These are phyloP conservation scores for Handroanthus guayacan DNA, from an alignment of 257 asterid genomes.

Conservation along the genomic window DNA sequence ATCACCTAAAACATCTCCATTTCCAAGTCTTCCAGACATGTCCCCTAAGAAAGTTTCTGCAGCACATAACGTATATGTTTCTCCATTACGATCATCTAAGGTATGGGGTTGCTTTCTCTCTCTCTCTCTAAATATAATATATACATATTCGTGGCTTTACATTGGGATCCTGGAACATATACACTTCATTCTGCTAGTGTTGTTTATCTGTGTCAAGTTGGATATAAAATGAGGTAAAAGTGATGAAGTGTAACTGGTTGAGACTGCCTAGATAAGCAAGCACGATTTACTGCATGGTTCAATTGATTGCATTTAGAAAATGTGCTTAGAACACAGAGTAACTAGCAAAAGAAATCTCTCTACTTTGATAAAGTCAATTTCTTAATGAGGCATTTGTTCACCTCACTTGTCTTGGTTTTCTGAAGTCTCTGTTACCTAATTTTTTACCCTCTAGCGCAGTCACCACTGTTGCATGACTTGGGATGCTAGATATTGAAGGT, in stretches of 20 bases:
- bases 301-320: background rate
- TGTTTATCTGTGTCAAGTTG: conserved; percentile 11
- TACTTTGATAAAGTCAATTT: background rate
- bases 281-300: conserved; percentile 5
- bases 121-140: background rate
- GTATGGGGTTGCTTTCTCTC: conserved; percentile 40
- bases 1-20: conserved; percentile 82
- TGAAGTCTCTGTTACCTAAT: background rate
- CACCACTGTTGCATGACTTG: conserved; percentile 8
- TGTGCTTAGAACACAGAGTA: background rate
- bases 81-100: conserved; percentile 93
- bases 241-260: background rate
- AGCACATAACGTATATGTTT: conserved; percentile 87
- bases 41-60: conserved; percentile 98
- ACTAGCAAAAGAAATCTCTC: background rate
- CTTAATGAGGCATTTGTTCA: background rate
- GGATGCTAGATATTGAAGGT: background rate
- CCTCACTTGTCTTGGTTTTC: conserved; percentile 1
- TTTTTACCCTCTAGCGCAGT: background rate
- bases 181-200: conserved; percentile 8
- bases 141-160: background rate
- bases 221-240: background rate
- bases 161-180: background rate
- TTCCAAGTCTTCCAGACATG: conserved; percentile 98
- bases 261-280: background rate